These are phyloP conservation scores for Teratosphaeria nubilosa DNA, from an alignment of 2,329 filamentous ascomycete genomes.

Conservation along the genomic window DNA sequence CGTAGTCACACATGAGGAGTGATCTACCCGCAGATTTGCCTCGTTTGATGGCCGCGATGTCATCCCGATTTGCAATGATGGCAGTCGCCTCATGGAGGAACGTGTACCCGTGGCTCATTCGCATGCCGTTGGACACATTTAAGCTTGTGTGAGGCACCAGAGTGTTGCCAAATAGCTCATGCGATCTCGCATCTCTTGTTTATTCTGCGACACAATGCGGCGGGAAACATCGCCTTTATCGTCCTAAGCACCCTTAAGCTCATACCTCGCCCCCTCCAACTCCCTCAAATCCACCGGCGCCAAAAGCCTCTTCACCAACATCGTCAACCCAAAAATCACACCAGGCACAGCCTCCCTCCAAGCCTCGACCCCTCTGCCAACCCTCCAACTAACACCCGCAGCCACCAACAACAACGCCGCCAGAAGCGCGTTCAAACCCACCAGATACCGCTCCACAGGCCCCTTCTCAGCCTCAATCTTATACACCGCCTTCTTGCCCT, in stretches of 20 bases:
- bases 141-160: too few relatives aligned
- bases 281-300: slow-evolving; percentile 59
- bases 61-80: background rate
- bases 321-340: slow-evolving; percentile 50
- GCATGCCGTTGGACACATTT: background rate
- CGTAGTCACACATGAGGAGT: too few relatives aligned
- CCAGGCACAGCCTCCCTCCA: slow-evolving; percentile 31
- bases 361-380: slow-evolving; percentile 18
- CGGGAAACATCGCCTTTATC: background rate
- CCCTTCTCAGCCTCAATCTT: slow-evolving; percentile 18
- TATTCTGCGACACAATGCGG: too few relatives aligned
- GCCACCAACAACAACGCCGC: slow-evolving; percentile 42
- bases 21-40: too few relatives aligned
- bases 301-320: slow-evolving; percentile 57
- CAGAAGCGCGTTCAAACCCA: slow-evolving; percentile 51
- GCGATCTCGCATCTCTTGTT: too few relatives aligned
- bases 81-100: background rate
- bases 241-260: slow-evolving; percentile 55
- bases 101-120: background rate
- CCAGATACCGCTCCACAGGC: slow-evolving; percentile 50
- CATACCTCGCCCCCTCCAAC: slow-evolving; percentile 52
- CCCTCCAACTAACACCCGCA: slow-evolving; percentile 32
- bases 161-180: too few relatives aligned
- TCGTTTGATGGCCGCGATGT: too few relatives aligned
- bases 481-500: slow-evolving; percentile 22